These are phyloP conservation scores for Heritiera fomes DNA, from an alignment of 345 rosid species.

Conservation along the genomic window DNA sequence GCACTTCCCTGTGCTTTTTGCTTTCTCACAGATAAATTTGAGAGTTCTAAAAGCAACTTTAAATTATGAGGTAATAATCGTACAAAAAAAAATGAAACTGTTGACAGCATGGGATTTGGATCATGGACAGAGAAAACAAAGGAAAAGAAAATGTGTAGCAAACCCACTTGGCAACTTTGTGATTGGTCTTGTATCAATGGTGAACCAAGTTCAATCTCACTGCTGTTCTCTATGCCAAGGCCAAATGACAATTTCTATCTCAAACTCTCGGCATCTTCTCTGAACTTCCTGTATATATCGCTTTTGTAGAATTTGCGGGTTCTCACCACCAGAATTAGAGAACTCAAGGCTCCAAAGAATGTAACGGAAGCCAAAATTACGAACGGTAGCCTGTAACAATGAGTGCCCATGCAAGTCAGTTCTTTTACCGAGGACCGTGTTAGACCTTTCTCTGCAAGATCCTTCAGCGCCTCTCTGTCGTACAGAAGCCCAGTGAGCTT, in stretches of 20 bases:
- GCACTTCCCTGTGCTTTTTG: neutral
- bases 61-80: neutral
- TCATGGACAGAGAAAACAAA: neutral
- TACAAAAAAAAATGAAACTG: neutral
- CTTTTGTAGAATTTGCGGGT: constrained; percentile 73
- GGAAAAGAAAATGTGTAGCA: neutral
- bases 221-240: neutral
- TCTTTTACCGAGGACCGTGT: constrained; percentile 56
- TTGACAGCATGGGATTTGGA: neutral
- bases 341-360: constrained; percentile 58
- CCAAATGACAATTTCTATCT: neutral
- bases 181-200: neutral
- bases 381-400: constrained; percentile 68
- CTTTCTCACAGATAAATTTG: neutral
- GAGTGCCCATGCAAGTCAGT: constrained; percentile 58
- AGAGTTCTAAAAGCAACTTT: neutral
- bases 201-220: neutral
- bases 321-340: constrained; percentile 63
- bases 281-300: constrained; percentile 79
- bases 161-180: neutral
- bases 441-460: constrained; percentile 51
- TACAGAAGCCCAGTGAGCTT: constrained; percentile 66
- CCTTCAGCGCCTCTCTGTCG: constrained; percentile 62
- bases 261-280: constrained; percentile 37
- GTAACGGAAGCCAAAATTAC: constrained; percentile 51